Base-by-base conservation (phyloP, 305 asterid genomes). In the Salvia sclarea region DNA sequence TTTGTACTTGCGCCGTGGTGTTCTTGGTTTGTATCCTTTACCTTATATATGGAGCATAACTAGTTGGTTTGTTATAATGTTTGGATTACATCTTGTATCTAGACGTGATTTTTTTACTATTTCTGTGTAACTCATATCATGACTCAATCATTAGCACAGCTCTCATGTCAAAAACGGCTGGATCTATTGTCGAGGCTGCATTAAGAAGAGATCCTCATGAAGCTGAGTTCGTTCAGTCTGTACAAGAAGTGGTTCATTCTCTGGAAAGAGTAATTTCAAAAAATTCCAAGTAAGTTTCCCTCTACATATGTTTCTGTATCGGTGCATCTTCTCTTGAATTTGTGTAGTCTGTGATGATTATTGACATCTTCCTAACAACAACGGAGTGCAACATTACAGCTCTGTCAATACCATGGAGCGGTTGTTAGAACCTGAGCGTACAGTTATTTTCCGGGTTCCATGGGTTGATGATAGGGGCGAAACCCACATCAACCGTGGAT, bases 381-480 rank as follows among this genome's bases (percentile, higher is more conserved):
- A 68, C 55, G 65, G 56, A 43, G 67, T 75, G 44, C 66, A 40
- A 54, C 79, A 28, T 73, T 76, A 68, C 85, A 94, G 99, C 80
- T 91, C 85, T 75, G 98, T 83, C 75, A 94, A 84, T 80, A 86
- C 86, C 70, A 87, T 91, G 97, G 99, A 94, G 88, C 87, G 97
- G 75, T 79, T 94, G 78, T 81, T 94, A 80, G 99, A 94, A 73
- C 97, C 99, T 43, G 99, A 91, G 75, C 90, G 98, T 43, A 82
- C 87, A 10, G 71, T 94, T 65, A 85, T 91, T 70, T 94, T 94
- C 75, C 90, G 98, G 78, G 96, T 94, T 68, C 97, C 99, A 22
- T 94, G 98, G 99, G 72, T 86, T 71, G 99, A 94, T 79, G 99
- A 94, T 87, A 87, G 91, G 75, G 95, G 97, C 16, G 97, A 87